Percentiles rank a stretch among this genome's conserved stretches.
phyloP scores from a whole-genome alignment of 1,284 basidiomycete genomes.

The Ustilago trichophora region DNA sequence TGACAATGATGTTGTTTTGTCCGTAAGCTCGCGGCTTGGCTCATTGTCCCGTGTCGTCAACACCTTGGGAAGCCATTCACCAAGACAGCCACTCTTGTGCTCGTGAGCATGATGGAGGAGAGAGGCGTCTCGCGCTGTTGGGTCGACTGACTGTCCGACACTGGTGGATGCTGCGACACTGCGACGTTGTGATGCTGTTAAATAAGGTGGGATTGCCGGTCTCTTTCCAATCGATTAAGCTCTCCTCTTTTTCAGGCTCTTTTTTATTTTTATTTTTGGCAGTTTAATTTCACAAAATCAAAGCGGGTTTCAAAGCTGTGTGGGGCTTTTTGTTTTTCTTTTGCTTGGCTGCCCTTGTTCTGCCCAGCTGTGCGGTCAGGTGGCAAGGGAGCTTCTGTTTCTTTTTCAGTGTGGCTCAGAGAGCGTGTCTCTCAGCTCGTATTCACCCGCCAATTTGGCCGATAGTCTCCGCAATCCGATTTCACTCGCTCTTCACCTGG shows the following conservation, averaged over 20 bases:
- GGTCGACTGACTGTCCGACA: too few species aligned
- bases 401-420: constrained; percentile 9
- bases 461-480: constrained; percentile 1
- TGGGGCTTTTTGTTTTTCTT: constrained; percentile 1
- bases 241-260: not conserved
- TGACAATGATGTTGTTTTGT: too few species aligned
- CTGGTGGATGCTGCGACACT: too few species aligned
- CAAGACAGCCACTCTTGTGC: too few species aligned
- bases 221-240: constrained; percentile 4
- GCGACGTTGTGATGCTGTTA: not conserved
- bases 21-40: too few species aligned
- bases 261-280: not conserved
- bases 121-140: too few species aligned
- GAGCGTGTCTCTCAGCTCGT: not conserved
- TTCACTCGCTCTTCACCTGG: not conserved
- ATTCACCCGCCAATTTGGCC: constrained; percentile 30
- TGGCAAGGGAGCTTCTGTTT: constrained; percentile 1
- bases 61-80: too few species aligned
- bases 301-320: too few species aligned
- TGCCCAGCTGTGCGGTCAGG: constrained; percentile 10
- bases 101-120: too few species aligned
- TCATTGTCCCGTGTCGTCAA: too few species aligned
- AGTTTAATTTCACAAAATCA: not conserved
- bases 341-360: too few species aligned
- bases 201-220: not conserved